Evolutionary conservation across 805 yeast species (phyloP), one percentile per base, ranked within the genome.

Genomic region (Sungouiella thailandica): DNA sequence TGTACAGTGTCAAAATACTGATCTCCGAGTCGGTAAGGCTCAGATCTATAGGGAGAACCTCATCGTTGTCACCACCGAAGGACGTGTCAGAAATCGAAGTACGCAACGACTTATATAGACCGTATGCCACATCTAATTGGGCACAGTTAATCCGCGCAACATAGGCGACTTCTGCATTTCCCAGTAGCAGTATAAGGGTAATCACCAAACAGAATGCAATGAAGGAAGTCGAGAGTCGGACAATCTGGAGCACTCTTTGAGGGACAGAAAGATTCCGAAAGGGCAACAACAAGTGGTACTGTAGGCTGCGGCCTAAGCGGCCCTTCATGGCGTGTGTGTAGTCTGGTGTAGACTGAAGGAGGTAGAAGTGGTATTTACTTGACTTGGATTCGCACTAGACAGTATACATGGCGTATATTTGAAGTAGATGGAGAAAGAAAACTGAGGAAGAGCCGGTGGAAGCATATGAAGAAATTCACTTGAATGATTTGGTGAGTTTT

Each of bases 51-150:
- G 64, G 61, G 12, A 46, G 37, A 11, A 32, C 23, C 6, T n/a
- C 11, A n/a, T 16, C 18, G 13, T 33, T 28, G 7, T 34, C 30
- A 15, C 11, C 44, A 1, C 50, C 50, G 17, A 49, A 51, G 4
- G 44, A 38, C 23, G 50, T 46, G 10, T 44, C 43, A 10, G 47
- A 43, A 16, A 41, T 36, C 13, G 43, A 41, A 12, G 52, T 39
- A 12, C 46, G 33, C 15, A 53, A 39, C n/a, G 57, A 34, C 16
- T 63, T 51, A 44, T 74, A 77, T 7, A 78, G 52, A 1, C 83
- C 84, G 13, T 56, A 45, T 1, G 78, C 68, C 13, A 78, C 72
- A 39, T 74, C 76, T 5, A 68, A 52, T 43, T 72, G 78, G 4
- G 72, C 63, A 37, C 78, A 74, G 44, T 70, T 68, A 24, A 78